Base-by-base conservation (phyloP, 371 early-diverging fungal genomes). In the Rhizopus sp. region DNA sequence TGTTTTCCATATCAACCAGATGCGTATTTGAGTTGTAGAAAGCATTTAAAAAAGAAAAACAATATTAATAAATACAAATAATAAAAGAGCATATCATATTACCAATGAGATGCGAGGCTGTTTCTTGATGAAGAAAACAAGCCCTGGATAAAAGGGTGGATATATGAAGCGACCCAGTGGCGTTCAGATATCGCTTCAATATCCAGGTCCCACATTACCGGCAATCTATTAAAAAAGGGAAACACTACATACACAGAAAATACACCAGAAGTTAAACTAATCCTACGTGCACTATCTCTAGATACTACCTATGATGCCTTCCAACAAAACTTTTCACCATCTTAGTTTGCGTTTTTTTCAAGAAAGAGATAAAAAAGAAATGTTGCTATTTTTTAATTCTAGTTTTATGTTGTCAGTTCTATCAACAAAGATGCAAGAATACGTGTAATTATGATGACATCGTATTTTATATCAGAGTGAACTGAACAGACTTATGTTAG, bases 11-110 rank as follows among this genome's bases (percentile, higher is more conserved):
- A 33, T 50, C 34, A 50, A 50, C 34, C 35, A 50, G 50, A 34
- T 34, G 50, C 34, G 7, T 50, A 50, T 50, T 50, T 9, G 35
- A 50, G 35, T 34, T 50, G 50, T 50, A 34, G 35, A 50, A 50
- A 50, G 34, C 34, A 50, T 50, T 50, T 34, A 50, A 50, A 50
- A 50, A 50, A 47, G 47, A 47, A 47, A 47, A 47, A 7, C 47
- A 47, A 34, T 33, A 50, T 50, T 34, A 50, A 34, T 50, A 50
- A 50, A 50, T n/a, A 50, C 31, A 50, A 50, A 7, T 15, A 50
- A 50, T 50, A 50, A 50, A 50, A 34, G 35, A 50, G 35, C 50
- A 50, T 1, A 50, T 50, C 35, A 9, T 50, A 34, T 34, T 50
- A 50, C 50, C 50, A 50, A 50, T 50, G 50, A 8, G 50, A 50